phyloP scores from a whole-genome alignment of 2,329 filamentous ascomycete species.

The Monilinia aucupariae region DNA sequence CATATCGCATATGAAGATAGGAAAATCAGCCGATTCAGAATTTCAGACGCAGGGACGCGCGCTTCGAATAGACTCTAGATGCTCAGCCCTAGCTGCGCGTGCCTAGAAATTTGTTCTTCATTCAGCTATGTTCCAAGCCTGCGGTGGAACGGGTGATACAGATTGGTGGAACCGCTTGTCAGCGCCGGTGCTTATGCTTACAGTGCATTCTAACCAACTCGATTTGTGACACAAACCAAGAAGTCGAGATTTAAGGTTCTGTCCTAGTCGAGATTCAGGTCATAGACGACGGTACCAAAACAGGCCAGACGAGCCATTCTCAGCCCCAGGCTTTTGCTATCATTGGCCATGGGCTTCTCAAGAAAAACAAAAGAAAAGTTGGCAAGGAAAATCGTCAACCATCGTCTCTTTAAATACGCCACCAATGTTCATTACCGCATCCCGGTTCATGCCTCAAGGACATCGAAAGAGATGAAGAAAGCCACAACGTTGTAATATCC shows the following conservation, averaged over 20 bases:
- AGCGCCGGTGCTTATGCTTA: background rate
- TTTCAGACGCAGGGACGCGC: constrained; percentile 14
- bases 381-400: background rate
- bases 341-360: background rate
- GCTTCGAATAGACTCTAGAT: background rate
- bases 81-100: constrained; percentile 15
- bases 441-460: background rate
- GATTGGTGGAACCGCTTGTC: constrained; percentile 8
- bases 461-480: constrained; percentile 4
- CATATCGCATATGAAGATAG: background rate
- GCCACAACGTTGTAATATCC: constrained; percentile 9
- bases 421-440: constrained; percentile 8
- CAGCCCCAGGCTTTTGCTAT: constrained; percentile 14
- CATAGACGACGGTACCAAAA: background rate
- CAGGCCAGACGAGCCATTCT: constrained; percentile 15
- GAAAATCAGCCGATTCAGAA: background rate
- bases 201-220: background rate
- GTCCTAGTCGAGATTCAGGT: constrained; percentile 4
- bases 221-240: constrained; percentile 4
- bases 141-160: constrained; percentile 5
- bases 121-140: constrained; percentile 14
- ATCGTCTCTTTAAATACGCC: constrained; percentile 6
- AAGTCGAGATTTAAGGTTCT: constrained; percentile 13
- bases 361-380: constrained; percentile 3
- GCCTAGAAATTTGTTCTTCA: background rate